Evolutionary conservation across 1,139 yeast genomes (phyloP), one percentile per base, ranked within the genome.

Genomic region (Yamadazyma siamensis): DNA sequence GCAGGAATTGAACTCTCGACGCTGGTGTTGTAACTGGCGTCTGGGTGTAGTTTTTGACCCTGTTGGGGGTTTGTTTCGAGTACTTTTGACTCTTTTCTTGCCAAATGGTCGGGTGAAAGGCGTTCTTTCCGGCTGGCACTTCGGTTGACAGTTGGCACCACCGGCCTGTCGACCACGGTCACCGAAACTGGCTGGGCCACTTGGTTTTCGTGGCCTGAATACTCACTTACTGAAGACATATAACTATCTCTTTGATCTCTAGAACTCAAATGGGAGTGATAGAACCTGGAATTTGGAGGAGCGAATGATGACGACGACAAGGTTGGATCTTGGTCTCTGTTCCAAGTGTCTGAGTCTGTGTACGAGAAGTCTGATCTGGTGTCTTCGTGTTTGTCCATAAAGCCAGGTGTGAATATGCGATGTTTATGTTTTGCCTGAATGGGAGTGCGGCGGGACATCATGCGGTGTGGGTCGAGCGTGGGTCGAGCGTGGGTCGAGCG

Each of bases 1-100:
- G 71, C 63, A 4, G 75, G 75, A 3, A 69, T 54, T 1, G 65
- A 47, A 2, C 57, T 56, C 31, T 66, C 72, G 25, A 68, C 50
- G 23, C 46, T 57, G 11, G 74, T 68, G 31, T 50, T 52, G 36
- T 59, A 60, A 9, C 59, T 47, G 21, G 48, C 37, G 31, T 55
- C 60, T 1, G 72, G 71, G 27, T 34, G 40, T 14, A 45, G 19
- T 21, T 35, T 42, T 8, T 28, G 33, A 6, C 31, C n/a, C 3
- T 15, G 11, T 5, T 33, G 34, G 18, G 26, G 29, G 13, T 26
- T 17, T 6, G 41, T 35, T 4, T 26, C 28, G 14, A 34, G 34
- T 18, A 31, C 29, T 18, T 8, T 25, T 17, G 7, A 9, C 6
- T 11, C 23, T 8, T 11, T 11, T 6, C 5, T 14, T 15, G 7